phyloP scores from a whole-genome alignment of 495 filamentous ascomycete species.

The Podospora tetraspora region DNA sequence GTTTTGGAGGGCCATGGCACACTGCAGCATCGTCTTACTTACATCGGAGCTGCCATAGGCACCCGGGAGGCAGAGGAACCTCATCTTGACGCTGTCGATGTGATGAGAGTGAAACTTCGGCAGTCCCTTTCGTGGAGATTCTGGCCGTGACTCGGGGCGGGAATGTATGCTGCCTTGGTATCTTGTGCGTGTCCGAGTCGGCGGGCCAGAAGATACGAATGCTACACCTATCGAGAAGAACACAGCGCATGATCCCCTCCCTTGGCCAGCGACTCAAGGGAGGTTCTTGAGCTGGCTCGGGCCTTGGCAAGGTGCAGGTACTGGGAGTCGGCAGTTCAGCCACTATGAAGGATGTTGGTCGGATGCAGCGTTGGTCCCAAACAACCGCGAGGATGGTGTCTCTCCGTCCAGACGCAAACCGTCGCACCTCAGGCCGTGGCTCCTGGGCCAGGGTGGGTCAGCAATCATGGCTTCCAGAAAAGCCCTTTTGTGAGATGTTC shows the following conservation, averaged over 20 bases:
- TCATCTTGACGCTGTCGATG: constrained; percentile 27
- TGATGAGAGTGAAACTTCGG: not conserved
- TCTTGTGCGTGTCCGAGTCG: not conserved
- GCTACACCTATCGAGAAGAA: not conserved
- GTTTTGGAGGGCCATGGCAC: not conserved
- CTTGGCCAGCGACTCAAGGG: not conserved
- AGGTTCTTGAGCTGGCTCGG: not conserved
- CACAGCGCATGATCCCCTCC: not conserved
- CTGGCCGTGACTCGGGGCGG: not conserved
- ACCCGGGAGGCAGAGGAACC: constrained; percentile 41
- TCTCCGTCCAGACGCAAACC: not conserved
- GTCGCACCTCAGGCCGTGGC: not conserved
- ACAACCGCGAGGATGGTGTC: not conserved
- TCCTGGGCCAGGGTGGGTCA: not conserved
- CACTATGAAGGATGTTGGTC: not conserved
- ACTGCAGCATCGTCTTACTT: constrained; percentile 23
- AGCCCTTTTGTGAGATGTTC: not conserved
- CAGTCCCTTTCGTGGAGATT: not conserved
- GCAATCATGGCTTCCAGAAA: not conserved
- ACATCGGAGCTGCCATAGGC: constrained; percentile 50
- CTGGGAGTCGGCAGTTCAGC: not conserved
- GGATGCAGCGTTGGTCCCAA: not conserved
- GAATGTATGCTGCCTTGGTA: not conserved
- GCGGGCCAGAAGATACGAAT: not conserved
- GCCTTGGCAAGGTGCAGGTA: not conserved